Evolutionary conservation across 2,329 filamentous ascomycete genomes (phyloP).

Genomic region (Exophiala sp.): DNA sequence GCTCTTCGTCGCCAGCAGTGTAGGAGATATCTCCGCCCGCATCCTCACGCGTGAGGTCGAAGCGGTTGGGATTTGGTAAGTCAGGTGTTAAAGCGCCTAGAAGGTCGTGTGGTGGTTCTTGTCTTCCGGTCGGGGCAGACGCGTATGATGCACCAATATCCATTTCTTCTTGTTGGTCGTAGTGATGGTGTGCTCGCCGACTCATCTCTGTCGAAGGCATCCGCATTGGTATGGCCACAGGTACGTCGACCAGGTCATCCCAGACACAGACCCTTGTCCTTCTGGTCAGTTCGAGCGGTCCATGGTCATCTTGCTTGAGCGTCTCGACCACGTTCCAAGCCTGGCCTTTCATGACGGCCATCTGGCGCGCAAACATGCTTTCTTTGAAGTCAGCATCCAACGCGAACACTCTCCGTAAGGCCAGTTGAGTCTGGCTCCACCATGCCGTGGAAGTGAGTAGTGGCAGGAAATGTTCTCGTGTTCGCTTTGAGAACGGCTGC

Average conservation of each 20-base stretch:
- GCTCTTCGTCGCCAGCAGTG: conserved; percentile 29
- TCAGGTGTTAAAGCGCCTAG: conserved; percentile 55
- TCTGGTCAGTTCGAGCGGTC: conserved; percentile 85
- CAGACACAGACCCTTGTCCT: conserved; percentile 90
- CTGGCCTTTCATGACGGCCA: conserved; percentile 98
- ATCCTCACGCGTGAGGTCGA: conserved; percentile 55
- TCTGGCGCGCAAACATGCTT: conserved; percentile 97
- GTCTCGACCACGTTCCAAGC: conserved; percentile 99
- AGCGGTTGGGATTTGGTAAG: conserved; percentile 68
- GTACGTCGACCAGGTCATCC: conserved; percentile 96
- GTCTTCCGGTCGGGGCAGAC: conserved; percentile 43
- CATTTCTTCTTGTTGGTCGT: conserved; percentile 65
- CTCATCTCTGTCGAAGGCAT: conserved; percentile 78
- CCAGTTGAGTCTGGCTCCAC: conserved; percentile 92
- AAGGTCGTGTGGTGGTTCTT: conserved; percentile 56
- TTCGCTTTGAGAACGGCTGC: conserved; percentile 89
- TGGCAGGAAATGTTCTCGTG: conserved; percentile 90
- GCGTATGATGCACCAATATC: conserved; percentile 73
- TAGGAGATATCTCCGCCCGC: conserved; percentile 35
- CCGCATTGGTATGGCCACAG: conserved; percentile 84
- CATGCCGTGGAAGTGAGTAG: conserved; percentile 88
- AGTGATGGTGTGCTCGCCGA: conserved; percentile 45
- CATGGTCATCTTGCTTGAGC: conserved; percentile 84
- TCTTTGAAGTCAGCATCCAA: conserved; percentile 95
- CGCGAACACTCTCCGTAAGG: conserved; percentile 79